Evolutionary conservation across 192 early-diverging fungal genomes (phyloP).

Genomic region (Martensiomyces pterosporus): DNA sequence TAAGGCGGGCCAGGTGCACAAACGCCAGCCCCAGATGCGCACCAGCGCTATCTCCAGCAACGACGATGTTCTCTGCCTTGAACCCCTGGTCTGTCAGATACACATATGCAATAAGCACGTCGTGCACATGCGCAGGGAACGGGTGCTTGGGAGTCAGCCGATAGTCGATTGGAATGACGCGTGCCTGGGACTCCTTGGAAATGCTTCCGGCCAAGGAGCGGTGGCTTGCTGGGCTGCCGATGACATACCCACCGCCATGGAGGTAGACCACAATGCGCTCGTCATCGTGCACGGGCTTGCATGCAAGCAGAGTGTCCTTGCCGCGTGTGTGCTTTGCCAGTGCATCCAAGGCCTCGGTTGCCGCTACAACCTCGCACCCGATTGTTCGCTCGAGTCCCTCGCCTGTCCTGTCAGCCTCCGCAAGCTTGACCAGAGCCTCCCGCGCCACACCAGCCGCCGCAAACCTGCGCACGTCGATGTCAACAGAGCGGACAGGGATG

Average conservation of each 20-base stretch:
- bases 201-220: slow-evolving; percentile 36
- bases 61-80: not conserved
- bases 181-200: slow-evolving; percentile 44
- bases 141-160: slow-evolving; percentile 70
- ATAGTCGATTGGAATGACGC: slow-evolving; percentile 58
- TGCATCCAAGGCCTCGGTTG: not conserved
- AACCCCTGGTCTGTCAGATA: slow-evolving; percentile 47
- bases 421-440: not conserved
- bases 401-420: not conserved
- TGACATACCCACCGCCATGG: slow-evolving; percentile 63
- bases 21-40: not conserved
- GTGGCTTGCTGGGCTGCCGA: slow-evolving; percentile 33
- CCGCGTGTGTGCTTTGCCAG: slow-evolving; percentile 1
- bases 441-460: not conserved
- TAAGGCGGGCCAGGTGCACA: not conserved
- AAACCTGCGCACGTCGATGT: not conserved
- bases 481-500: not conserved
- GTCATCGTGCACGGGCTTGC: slow-evolving; percentile 5
- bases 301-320: not conserved
- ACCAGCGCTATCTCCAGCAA: slow-evolving; percentile 10
- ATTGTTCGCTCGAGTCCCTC: not conserved
- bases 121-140: slow-evolving; percentile 71
- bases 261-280: slow-evolving; percentile 57
- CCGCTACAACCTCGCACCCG: slow-evolving; percentile 2
- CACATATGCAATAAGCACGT: slow-evolving; percentile 68